Evolutionary conservation across 768 basidiomycete genomes (phyloP), one percentile per base, ranked within the genome.

Genomic region (Phylloporus rhodoxanthus): DNA sequence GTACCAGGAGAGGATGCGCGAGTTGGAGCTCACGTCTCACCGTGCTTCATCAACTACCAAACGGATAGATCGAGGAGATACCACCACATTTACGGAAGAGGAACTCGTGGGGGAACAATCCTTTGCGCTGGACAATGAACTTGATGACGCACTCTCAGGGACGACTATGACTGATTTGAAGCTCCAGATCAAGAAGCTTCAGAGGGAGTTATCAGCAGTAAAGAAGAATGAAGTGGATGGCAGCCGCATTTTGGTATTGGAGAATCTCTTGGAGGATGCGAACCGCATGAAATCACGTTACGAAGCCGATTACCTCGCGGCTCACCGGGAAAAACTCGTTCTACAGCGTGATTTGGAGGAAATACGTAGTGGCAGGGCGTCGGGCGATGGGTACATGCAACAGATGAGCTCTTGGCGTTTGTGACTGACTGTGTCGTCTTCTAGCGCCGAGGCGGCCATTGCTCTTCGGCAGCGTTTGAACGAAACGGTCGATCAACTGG

Each of bases 141-240:
- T 96, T n/a, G 89, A 92, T 51, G 83, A 92, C 56, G 90, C 90
- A 0, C 76, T 91, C 38, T 67, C 80, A 23, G 89, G 90, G 21
- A 87, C 83, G 41, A 91, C 87, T 10, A 93, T 85, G 82, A 98
- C 92, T 1, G 91, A 92, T 63, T 72, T 97, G 54, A 96, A 94
- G 64, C 73, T 97, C 25, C 85, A 90, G 62, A 80, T 97, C 43
- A 81, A 85, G 52, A 84, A 81, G 52, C 76, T 97, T 25, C 74
- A 88, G 63, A 72, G 91, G 21, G 91, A 97, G 63, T 74, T 98
- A 28, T 83, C 85, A 43, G 77, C 81, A 5, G 76, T 85, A 28
- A 76, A 76, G 66, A 82, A 81, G 66, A 85, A 88, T 53, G 84
- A 87, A 58, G 85, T 73, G 6, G 90, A 92, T 61, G 75, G 82